Evolutionary conservation across 805 yeast genomes (phyloP), one percentile per base, ranked within the genome.

Genomic region (Hanseniaspora thailandica): DNA sequence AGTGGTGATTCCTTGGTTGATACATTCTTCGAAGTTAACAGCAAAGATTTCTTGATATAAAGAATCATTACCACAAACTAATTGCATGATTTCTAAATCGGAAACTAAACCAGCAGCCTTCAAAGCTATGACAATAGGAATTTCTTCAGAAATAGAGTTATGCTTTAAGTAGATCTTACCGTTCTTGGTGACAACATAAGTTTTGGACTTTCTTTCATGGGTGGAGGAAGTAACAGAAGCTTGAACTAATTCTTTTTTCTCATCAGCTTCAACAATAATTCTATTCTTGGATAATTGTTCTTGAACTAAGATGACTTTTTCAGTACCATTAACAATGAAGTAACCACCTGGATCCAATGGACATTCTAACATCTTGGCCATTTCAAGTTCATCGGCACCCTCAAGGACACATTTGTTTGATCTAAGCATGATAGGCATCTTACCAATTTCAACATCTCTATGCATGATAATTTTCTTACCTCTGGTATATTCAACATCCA

Each of bases 291-390:
- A 83, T 66, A 93, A 74, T 73, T 93, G 98, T 69, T 93, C 98
- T 69, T 93, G 98, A 41, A 93, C 94, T 60, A 93, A 75, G 58
- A 93, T 93, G 44, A 93, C 98, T 66, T 93, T 93, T 62, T 93
- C 98, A 0, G 98, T 93, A 66, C 98, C 98, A 65, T 90, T 90
- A 47, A 90, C 97, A 63, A 90, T 86, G 63, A 93, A 93, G 65
- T 93, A 93, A 62, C 98, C 98, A 70, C 98, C 98, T 6, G 98
- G 98, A 69, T 93, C 98, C 47, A 93, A 73, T 0, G 98, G 98
- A 68, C 98, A 93, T 69, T 93, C 98, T 60, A 86, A 82, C 59
- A 85, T 73, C 25, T 71, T 71, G 0, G 98, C 97, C 97, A 93
- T 90, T 60, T 80, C 83, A 30, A 71, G 66, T 62, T 90, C 96